Percentiles rank a stretch among this genome's conserved stretches.
These are phyloP conservation scores for Blastobotrys terrestris DNA, from an alignment of 805 yeast species.

Conservation along the genomic window DNA sequence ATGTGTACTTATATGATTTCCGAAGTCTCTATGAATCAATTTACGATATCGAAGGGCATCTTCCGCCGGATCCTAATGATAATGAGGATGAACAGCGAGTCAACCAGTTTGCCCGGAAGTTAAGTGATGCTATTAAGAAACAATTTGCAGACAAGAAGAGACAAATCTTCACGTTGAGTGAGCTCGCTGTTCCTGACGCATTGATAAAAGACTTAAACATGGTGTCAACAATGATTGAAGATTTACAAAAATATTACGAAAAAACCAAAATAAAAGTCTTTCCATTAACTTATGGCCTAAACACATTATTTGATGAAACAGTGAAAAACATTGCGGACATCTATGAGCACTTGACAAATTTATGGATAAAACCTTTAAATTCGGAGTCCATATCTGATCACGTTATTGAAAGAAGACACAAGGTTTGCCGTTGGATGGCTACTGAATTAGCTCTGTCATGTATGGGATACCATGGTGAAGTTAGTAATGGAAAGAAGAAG, in stretches of 20 bases:
- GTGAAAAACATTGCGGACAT: conserved; percentile 9
- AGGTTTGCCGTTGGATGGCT: conserved; percentile 16
- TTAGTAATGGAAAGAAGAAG: not conserved
- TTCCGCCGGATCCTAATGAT: not conserved
- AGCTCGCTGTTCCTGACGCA: conserved; percentile 2
- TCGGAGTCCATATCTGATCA: conserved; percentile 18
- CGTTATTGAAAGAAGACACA: conserved; percentile 18
- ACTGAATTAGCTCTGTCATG: conserved; percentile 14
- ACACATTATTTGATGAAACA: conserved; percentile 9
- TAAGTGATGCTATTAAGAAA: conserved; percentile 1
- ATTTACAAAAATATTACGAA: conserved; percentile 9
- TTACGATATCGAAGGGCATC: not conserved
- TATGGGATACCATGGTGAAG: conserved; percentile 7
- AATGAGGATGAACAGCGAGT: conserved; percentile 3
- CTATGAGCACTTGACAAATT: conserved; percentile 13
- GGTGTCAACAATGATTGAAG: conserved; percentile 9
- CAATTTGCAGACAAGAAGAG: not conserved
- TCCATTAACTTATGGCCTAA: conserved; percentile 7
- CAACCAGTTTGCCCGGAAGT: not conserved
- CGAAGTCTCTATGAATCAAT: conserved; percentile 3
- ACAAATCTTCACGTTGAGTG: conserved; percentile 1
- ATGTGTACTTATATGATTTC: conserved; percentile 7
- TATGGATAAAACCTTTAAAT: conserved; percentile 23
- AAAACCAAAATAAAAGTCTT: conserved; percentile 6
- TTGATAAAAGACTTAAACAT: conserved; percentile 7